A percentile compares a stretch with the other conserved stretches of the same genome.
These are phyloP conservation scores for Colletotrichum higginsianum DNA, from an alignment of 2,329 filamentous ascomycete genomes.

Conservation along the genomic window DNA sequence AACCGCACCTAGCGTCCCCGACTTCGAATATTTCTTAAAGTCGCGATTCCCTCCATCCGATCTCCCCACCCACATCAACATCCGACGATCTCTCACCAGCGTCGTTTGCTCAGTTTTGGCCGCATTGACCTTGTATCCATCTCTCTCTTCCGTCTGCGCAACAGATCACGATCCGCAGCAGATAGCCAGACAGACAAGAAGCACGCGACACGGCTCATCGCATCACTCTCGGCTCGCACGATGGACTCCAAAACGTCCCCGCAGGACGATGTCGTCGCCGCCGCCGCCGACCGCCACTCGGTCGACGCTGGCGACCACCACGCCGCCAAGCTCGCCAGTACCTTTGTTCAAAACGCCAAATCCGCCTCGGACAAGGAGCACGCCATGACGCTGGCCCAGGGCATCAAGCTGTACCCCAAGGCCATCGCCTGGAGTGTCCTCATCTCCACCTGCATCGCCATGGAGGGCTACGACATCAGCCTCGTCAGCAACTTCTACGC, in stretches of 20 bases:
- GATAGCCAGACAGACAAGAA: background rate
- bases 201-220: background rate
- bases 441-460: conserved; percentile 91
- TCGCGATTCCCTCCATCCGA: conserved; percentile 16
- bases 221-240: background rate
- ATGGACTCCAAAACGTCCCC: conserved; percentile 35
- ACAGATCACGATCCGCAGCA: background rate
- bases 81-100: conserved; percentile 1
- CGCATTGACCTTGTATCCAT: background rate
- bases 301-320: conserved; percentile 31
- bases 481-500: conserved; percentile 86
- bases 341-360: conserved; percentile 62
- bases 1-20: conserved; percentile 14
- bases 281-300: conserved; percentile 30
- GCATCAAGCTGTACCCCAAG: conserved; percentile 87
- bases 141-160: background rate
- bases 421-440: conserved; percentile 87
- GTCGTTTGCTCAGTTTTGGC: background rate
- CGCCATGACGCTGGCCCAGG: conserved; percentile 81
- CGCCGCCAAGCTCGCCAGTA: conserved; percentile 48
- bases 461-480: conserved; percentile 91
- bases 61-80: background rate
- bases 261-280: conserved; percentile 29
- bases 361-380: conserved; percentile 74
- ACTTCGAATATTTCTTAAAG: conserved; percentile 22